A percentile compares a stretch with the other conserved stretches of the same genome.
These are phyloP conservation scores for Fusarium chlamydosporum DNA, from an alignment of 2,329 filamentous ascomycete genomes.

Conservation along the genomic window DNA sequence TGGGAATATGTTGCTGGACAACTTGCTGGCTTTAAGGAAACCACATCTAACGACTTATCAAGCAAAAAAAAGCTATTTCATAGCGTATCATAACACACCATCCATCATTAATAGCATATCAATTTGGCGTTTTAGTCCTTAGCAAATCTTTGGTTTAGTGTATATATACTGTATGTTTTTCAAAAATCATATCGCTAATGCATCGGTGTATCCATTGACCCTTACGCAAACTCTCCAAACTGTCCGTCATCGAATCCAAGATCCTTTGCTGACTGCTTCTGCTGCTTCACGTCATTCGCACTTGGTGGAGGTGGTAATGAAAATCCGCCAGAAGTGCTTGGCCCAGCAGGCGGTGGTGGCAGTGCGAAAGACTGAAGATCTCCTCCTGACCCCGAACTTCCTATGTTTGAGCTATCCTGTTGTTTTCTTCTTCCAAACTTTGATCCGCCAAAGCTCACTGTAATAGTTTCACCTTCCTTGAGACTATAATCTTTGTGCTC, in stretches of 20 bases:
- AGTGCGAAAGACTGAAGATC: conserved; percentile 75
- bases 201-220: conserved; percentile 17
- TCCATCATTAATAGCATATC: conserved; percentile 35
- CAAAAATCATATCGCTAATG: conserved; percentile 42
- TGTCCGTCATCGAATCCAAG: conserved; percentile 89
- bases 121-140: conserved; percentile 19
- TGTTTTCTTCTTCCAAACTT: conserved; percentile 66
- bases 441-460: conserved; percentile 76
- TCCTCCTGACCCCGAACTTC: conserved; percentile 44
- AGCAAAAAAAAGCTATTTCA: not conserved
- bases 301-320: conserved; percentile 78
- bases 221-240: conserved; percentile 82
- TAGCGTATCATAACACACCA: conserved; percentile 5
- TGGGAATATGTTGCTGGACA: not conserved
- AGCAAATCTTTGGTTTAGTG: conserved; percentile 16
- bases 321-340: conserved; percentile 57
- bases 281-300: conserved; percentile 70
- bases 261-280: conserved; percentile 71
- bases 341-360: conserved; percentile 74
- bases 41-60: not conserved
- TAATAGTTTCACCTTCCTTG: conserved; percentile 92
- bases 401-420: conserved; percentile 43
- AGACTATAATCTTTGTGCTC: conserved; percentile 78
- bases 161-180: conserved; percentile 33
- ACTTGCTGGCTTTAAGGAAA: not conserved